Evolutionary conservation across 805 yeast species (phyloP), one percentile per base, ranked within the genome.

Genomic region (Ogataea minuta): DNA sequence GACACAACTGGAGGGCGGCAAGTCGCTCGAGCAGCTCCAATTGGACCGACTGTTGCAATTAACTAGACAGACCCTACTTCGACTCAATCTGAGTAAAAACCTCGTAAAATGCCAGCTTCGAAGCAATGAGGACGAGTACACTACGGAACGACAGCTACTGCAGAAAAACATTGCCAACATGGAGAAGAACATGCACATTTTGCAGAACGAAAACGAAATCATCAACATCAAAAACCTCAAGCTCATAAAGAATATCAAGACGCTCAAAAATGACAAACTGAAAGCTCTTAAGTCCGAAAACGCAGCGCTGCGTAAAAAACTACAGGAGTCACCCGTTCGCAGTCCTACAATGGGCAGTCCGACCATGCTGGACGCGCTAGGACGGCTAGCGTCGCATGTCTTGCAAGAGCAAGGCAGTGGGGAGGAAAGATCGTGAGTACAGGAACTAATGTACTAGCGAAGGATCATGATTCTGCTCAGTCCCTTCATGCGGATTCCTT

Each of bases 301-400:
- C 34, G 35, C 46, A 10, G 36, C 46, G 9, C 52, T 63, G 29
- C 49, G 50, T 29, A 53, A 45, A 28, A 54, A 54, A 31, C 31
- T 62, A 6, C 36, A 39, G 30, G 43, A 46, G 4, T 25, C 12
- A 6, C 28, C 6, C 14, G 11, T 25, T 25, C 6, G 28, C 6
- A 25, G 14, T 16, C 34, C 38, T n/a, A 9, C 31, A 19, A 16
- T 29, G 15, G 32, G 46, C 38, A 24, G 39, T 38, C 28, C 41
- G 14, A 48, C 56, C 31, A 49, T 63, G 63, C 48, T 63, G 20
- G 63, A 63, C 36, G 62, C 68, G 0, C 44, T 63, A 17, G 68
- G 68, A 10, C 48, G 62, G 29, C 43, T 63, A 23, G 66, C 66
- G 9, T 49, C 63, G 6, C 65, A 62, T 36, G 66, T 62, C 7